A percentile compares a stretch with the other conserved stretches of the same genome.
Conservation (phyloP, 192 early-diverging fungal genomes). For the Backusella mclennaniae region DNA sequence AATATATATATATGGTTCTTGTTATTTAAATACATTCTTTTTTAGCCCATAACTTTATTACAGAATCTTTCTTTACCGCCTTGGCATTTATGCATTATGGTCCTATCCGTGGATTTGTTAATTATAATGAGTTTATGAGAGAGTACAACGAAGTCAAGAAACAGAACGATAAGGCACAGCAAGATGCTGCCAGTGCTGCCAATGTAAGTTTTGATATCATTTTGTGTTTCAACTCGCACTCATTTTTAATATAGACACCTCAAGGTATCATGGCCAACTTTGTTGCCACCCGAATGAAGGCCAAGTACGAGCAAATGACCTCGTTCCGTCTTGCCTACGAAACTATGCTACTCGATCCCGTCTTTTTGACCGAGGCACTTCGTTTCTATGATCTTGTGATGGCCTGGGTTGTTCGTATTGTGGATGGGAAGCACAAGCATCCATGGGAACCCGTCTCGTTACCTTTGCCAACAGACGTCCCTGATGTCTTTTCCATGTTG, state of each 20-base stretch:
- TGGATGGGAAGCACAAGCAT: conserved; percentile 54
- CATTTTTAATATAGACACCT: conserved; percentile 4
- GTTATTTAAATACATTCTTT: not conserved
- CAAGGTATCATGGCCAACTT: conserved; percentile 22
- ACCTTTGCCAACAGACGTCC: conserved; percentile 55
- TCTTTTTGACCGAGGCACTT: conserved; percentile 59
- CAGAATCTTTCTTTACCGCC: conserved; percentile 86
- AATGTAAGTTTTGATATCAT: conserved; percentile 20
- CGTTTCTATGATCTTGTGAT: conserved; percentile 90
- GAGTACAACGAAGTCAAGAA: conserved; percentile 67
- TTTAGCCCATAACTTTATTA: conserved; percentile 76
- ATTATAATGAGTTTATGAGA: conserved; percentile 66
- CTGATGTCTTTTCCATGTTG: conserved; percentile 66
- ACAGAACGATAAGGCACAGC: conserved; percentile 36
- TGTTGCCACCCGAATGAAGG: conserved; percentile 27
- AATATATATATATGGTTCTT: not conserved
- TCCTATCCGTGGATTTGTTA: conserved; percentile 65
- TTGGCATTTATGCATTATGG: conserved; percentile 80
- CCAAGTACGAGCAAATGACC: conserved; percentile 67
- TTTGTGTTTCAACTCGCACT: not conserved
- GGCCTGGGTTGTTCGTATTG: conserved; percentile 80
- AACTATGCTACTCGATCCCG: conserved; percentile 73
- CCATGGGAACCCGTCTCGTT: conserved; percentile 38
- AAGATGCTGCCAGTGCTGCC: not conserved
- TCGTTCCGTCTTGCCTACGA: conserved; percentile 71